A percentile compares a stretch with the other conserved stretches of the same genome.
phyloP scores from a whole-genome alignment of 768 basidiomycete species.

The Boletus bicolor region DNA sequence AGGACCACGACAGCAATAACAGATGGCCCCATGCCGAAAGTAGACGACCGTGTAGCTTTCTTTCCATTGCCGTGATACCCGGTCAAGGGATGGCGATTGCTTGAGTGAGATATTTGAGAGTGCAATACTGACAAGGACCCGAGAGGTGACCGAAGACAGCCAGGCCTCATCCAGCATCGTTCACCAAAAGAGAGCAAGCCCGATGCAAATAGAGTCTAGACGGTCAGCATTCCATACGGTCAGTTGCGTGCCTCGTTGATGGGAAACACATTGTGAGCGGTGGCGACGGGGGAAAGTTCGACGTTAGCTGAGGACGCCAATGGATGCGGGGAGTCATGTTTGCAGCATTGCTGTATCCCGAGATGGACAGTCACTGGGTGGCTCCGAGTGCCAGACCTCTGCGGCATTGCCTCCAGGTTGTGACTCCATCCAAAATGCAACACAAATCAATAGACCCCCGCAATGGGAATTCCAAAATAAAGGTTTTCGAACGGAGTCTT shows the following conservation, averaged over 20 bases:
- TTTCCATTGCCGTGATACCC: not conserved
- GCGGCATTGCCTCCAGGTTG: not conserved
- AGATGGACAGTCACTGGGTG: too few relatives aligned
- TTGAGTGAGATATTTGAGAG: not conserved
- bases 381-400: not conserved
- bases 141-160: not conserved
- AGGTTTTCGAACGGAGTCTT: not conserved
- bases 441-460: not conserved
- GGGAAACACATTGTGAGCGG: not conserved
- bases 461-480: not conserved
- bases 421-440: not conserved
- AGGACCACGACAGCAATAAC: too few relatives aligned
- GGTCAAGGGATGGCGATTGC: not conserved
- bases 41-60: not conserved
- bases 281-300: too few relatives aligned
- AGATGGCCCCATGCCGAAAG: too few relatives aligned
- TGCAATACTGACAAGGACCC: not conserved
- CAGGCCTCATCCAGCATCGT: not conserved
- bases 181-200: not conserved
- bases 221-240: not conserved
- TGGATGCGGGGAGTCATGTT: too few relatives aligned
- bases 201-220: not conserved
- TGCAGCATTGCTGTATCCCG: too few relatives aligned
- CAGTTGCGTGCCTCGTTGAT: not conserved
- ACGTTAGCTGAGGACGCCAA: too few relatives aligned